Conservation (phyloP, 2,329 filamentous ascomycete genomes). For the Arthrobotrys sphaeroides region DNA sequence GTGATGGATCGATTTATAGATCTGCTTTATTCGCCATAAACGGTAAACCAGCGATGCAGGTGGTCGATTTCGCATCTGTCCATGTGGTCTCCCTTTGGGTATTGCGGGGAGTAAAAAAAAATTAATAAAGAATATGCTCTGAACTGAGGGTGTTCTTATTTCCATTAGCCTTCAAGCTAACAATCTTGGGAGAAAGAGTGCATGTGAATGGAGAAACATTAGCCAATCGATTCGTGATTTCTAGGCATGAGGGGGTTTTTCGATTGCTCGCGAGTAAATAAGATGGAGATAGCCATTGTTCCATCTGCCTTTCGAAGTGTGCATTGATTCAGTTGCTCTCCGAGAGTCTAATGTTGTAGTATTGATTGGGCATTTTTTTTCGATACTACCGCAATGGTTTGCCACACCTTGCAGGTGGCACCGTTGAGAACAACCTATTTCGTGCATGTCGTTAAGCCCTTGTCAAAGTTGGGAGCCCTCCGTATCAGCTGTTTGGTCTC, state of each 20-base stretch:
- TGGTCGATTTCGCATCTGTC: slow-evolving; percentile 35
- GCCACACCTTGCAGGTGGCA: slow-evolving; percentile 46
- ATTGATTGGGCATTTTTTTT: slow-evolving; percentile 14
- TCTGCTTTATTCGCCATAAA: slow-evolving; percentile 23
- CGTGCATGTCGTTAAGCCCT: slow-evolving; percentile 28
- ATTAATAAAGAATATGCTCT: not conserved
- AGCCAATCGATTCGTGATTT: slow-evolving; percentile 40
- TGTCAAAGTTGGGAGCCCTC: slow-evolving; percentile 15
- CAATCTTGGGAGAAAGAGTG: slow-evolving; percentile 12
- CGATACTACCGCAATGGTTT: slow-evolving; percentile 23
- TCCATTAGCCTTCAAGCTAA: slow-evolving; percentile 23
- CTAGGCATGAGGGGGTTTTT: slow-evolving; percentile 15
- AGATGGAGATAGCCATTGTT: slow-evolving; percentile 14
- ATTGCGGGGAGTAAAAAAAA: slow-evolving; percentile 20
- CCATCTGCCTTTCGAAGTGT: slow-evolving; percentile 2
- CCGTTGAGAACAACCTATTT: slow-evolving; percentile 36
- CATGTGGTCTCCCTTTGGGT: slow-evolving; percentile 43
- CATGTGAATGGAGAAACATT: slow-evolving; percentile 29
- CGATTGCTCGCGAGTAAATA: not conserved
- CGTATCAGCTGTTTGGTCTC: slow-evolving; percentile 16
- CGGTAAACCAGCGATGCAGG: slow-evolving; percentile 45
- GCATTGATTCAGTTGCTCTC: not conserved
- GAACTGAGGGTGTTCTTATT: slow-evolving; percentile 24
- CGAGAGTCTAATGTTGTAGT: not conserved
- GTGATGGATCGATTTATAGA: slow-evolving; percentile 29